Evolutionary conservation across 78 protist genomes (phyloP).

Genomic region (Andalucia godoyi): DNA sequence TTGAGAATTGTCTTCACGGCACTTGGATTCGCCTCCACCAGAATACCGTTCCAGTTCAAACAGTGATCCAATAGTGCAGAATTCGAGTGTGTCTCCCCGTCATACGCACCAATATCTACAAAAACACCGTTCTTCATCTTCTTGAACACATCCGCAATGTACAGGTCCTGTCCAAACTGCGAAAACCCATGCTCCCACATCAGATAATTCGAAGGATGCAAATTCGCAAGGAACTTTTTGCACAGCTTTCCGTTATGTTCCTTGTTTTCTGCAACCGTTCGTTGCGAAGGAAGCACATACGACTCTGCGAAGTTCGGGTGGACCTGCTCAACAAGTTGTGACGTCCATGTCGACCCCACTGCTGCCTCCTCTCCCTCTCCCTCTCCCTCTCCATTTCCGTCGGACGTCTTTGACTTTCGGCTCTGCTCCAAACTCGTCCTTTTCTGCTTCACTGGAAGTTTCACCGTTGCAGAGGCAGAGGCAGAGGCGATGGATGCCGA

Average conservation of each 20-base stretch:
- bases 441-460: no score
- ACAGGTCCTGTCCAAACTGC: neutral
- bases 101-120: neutral
- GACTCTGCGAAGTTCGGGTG: neutral
- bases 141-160: neutral
- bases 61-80: neutral
- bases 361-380: no score
- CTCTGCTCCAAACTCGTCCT: no score
- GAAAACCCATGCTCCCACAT: neutral
- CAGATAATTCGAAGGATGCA: neutral
- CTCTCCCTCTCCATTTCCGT: no score
- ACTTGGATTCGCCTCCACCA: neutral
- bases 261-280: neutral
- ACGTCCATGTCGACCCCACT: no score
- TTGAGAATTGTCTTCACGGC: neutral
- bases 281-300: neutral
- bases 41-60: neutral
- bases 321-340: no score
- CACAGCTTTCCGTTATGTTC: neutral
- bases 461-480: no score
- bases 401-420: no score
- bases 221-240: neutral
- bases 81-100: slow-evolving; percentile 1
- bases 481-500: no score
- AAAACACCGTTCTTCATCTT: neutral